Evolutionary conservation across 768 basidiomycete genomes (phyloP), one percentile per base, ranked within the genome.

Genomic region (Strobilomyces dryophilus): DNA sequence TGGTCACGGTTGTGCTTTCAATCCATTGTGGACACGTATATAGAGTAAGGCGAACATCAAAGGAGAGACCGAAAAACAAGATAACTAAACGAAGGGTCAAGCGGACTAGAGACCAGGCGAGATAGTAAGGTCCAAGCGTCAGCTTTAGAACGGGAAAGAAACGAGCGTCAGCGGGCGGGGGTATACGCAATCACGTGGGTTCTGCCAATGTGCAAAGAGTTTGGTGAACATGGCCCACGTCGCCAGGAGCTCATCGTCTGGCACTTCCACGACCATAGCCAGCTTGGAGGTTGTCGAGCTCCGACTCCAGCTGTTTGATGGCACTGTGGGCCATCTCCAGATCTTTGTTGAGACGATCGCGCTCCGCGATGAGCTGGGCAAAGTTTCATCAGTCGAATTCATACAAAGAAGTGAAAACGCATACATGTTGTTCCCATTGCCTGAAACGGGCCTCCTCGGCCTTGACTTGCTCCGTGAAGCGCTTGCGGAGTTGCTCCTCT

Each of bases 401-500:
- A 35, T 11, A 40, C 1, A 10, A 0, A 17, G 10, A 15, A 17
- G 10, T 24, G 0, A 1, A 2, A 1, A 1, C 10, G 79, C 89
- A 64, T 69, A 95, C 92, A 73, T 97, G 93, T 74, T 95, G 92
- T 71, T 98, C 97, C 97, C 97, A 99, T 62, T 98, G 94, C 70
- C 97, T 85, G 81, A 99, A 99, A 56, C 97, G 80, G 12, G 90
- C 81, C 69, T 99, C 97, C 77, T 99, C 97, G 53, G 92, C 79
- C 79, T 99, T 99, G 81, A 99, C 97, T 76, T 99, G 97, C 73
- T 99, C 97, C 29, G 97, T 99, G 75, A 99, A 99, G 57, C 94
- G 84, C 79, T 95, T 98, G 66, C 95, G 81, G 56, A 98, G 83
- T 54, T 85, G 80, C 73, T 99, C 97, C 71, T 99, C 95, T 75